These are phyloP conservation scores for Posidonia australis DNA, from an alignment of 106 monocot species.

Conservation along the genomic window DNA sequence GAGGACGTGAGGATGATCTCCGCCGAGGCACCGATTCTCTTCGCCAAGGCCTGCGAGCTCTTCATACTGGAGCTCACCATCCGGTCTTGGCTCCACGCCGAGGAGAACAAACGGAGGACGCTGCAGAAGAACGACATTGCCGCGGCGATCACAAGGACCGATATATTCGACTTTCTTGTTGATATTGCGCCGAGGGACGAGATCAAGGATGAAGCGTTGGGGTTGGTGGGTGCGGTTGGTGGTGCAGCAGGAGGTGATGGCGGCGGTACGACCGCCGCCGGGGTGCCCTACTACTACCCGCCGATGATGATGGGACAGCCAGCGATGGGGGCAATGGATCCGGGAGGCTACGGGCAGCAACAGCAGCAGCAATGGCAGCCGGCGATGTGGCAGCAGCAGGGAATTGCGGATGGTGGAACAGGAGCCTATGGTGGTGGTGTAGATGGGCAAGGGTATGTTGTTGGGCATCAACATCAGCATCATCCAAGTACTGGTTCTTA, in stretches of 20 bases:
- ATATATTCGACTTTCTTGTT: slow-evolving; percentile 40
- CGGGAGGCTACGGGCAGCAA: slow-evolving; percentile 1
- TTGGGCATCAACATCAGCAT: slow-evolving; percentile 2
- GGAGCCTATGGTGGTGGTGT: slow-evolving; percentile 2
- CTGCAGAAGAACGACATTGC: slow-evolving; percentile 81
- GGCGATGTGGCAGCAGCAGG: slow-evolving; percentile 37
- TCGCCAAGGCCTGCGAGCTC: slow-evolving; percentile 83
- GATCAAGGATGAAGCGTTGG: slow-evolving; percentile 31
- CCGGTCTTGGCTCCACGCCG: slow-evolving; percentile 75
- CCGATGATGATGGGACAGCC: slow-evolving; percentile 36
- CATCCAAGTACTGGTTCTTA: slow-evolving; percentile 1
- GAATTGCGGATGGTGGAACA: slow-evolving; percentile 15
- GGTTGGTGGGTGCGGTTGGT: neutral
- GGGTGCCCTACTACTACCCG: slow-evolving; percentile 44
- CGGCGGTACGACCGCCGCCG: slow-evolving; percentile 11
- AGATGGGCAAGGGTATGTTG: neutral
- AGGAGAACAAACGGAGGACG: slow-evolving; percentile 75
- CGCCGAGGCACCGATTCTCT: slow-evolving; percentile 70
- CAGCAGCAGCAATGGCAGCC: slow-evolving; percentile 28
- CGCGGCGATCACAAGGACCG: slow-evolving; percentile 56
- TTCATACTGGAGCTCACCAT: slow-evolving; percentile 87
- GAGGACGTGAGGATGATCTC: slow-evolving; percentile 87
- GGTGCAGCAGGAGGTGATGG: too few species aligned
- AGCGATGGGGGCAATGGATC: slow-evolving; percentile 20
- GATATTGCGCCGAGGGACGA: slow-evolving; percentile 42